Percentiles rank a stretch among this genome's conserved stretches.
phyloP scores from a whole-genome alignment of 2,329 filamentous ascomycete genomes.

The Pyricularia sp. region DNA sequence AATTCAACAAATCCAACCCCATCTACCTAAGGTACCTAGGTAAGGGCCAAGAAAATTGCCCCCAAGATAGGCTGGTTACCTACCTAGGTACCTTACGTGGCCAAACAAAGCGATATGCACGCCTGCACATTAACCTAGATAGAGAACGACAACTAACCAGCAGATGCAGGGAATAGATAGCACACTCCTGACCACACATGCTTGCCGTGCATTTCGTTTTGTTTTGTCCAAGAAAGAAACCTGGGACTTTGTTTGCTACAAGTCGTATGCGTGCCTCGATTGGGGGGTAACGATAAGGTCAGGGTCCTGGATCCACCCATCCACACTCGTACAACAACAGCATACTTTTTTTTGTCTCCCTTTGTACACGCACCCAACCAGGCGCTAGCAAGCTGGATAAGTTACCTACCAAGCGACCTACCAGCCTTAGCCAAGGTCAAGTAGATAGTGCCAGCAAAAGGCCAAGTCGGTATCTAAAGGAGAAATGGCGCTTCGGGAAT shows the following conservation, averaged over 20 bases:
- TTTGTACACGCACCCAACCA: background rate
- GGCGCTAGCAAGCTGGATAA: background rate
- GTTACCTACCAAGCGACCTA: background rate
- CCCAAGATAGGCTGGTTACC: too few species aligned
- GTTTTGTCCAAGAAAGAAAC: background rate
- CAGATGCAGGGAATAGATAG: background rate
- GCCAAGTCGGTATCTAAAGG: background rate
- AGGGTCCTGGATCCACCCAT: background rate
- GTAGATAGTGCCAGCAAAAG: background rate
- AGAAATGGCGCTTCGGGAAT: background rate
- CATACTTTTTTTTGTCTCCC: too few species aligned
- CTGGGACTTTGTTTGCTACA: background rate
- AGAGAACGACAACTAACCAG: background rate
- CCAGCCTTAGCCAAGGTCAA: background rate
- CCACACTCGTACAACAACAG: background rate
- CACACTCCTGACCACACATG: background rate
- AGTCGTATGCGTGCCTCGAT: background rate
- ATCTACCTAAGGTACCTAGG: too few species aligned
- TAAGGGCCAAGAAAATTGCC: too few species aligned
- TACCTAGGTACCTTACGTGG: too few species aligned
- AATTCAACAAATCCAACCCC: too few species aligned
- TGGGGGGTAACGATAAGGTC: background rate
- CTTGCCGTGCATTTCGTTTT: background rate
- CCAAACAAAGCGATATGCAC: background rate
- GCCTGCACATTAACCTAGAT: background rate